Base-by-base conservation (phyloP, 495 filamentous ascomycete species). In the Penicillium steckii region DNA sequence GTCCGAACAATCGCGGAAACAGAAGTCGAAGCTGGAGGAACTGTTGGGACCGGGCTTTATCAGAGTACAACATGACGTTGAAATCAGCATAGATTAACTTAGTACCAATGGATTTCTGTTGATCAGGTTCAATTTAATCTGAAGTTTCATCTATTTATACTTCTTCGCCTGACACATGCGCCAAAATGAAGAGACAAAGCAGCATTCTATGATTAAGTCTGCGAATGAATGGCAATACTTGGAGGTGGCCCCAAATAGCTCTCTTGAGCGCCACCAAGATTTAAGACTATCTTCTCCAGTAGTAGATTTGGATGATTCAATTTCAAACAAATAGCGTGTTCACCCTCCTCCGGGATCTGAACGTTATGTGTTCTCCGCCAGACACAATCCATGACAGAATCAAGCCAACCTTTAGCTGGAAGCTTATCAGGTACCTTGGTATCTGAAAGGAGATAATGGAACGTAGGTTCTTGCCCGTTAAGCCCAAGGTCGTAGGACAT, bases 201-300 rank as follows among this genome's bases (percentile, higher is more conserved):
- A n/a, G n/a, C n/a, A n/a, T n/a, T n/a, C n/a, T n/a, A n/a, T n/a
- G n/a, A n/a, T n/a, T n/a, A n/a, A n/a, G n/a, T n/a, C n/a, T n/a
- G n/a, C n/a, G n/a, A n/a, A n/a, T n/a, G n/a, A n/a, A n/a, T n/a
- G n/a, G n/a, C n/a, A n/a, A n/a, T n/a, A 24, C 57, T 60, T 2
- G 32, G 13, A 9, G 85, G 85, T 47, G 87, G 86, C 1, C 86
- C 87, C 33, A 89, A 62, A 64, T 88, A 89, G 44, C 79, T 84
- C 23, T 70, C 63, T 45, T 80, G 70, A 6, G 88, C 80, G n/a
- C 86, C 86, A 1, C 86, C 87, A 42, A 89, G 54, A 66, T 90
- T 74, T 3, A 89, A 44, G 6, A 88, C 71, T 25, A 88, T 70
- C 69, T 86, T 89, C 71, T 89, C 82, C 40, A 90, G 72, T n/a